Evolutionary conservation across 306 rosid species (phyloP).

Genomic region (Castanospermum australe): DNA sequence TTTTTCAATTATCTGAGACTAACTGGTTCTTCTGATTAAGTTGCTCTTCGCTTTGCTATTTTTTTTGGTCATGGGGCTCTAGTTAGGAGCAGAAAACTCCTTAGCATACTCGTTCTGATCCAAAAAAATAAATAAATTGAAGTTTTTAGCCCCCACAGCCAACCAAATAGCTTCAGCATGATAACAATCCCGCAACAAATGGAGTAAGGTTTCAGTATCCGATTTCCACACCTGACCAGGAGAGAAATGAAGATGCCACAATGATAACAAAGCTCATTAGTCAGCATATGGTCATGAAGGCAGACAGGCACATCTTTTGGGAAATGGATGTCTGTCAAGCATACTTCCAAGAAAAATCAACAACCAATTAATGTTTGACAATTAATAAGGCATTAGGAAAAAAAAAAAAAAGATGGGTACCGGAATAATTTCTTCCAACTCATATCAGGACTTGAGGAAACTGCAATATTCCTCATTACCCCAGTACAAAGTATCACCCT

Average conservation of each 20-base stretch:
- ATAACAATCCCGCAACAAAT: neutral
- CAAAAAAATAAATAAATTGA: neutral
- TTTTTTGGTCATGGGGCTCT: neutral
- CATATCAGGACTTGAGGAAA: neutral
- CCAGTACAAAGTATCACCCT: no score
- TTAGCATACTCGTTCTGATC: neutral
- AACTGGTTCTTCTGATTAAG: neutral
- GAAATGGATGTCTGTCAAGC: neutral
- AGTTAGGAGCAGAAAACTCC: neutral
- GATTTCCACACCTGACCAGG: neutral
- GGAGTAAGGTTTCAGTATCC: neutral
- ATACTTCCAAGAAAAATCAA: neutral
- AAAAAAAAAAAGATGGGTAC: no score
- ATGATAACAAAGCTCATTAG: neutral
- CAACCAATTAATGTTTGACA: no score
- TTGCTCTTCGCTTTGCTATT: conserved; percentile 6
- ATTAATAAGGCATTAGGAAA: no score
- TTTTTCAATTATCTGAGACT: neutral
- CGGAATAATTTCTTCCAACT: no score
- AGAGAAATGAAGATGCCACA: neutral
- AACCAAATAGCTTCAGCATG: conserved; percentile 12
- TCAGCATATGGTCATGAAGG: conserved; percentile 14
- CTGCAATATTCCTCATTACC: no score
- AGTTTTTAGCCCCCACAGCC: conserved; percentile 11
- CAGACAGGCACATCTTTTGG: neutral